phyloP scores from a whole-genome alignment of 2,329 filamentous ascomycete species.

The Colletotrichum musae region DNA sequence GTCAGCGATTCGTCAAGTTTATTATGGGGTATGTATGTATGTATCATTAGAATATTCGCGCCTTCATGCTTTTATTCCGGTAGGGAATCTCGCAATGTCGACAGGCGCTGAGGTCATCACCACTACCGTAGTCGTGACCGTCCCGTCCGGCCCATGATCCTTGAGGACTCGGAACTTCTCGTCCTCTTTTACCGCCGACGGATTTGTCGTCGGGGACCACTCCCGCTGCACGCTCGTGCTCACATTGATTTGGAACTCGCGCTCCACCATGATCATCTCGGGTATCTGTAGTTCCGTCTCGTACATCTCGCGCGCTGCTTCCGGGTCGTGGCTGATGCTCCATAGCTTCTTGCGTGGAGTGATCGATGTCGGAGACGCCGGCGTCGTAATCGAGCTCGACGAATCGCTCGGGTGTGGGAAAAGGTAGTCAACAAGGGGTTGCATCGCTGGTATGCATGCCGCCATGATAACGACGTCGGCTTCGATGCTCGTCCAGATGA shows the following conservation, averaged over 20 bases:
- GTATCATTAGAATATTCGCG: not conserved
- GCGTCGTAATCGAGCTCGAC: not conserved
- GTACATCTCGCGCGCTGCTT: constrained; percentile 1
- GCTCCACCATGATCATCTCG: constrained; percentile 33
- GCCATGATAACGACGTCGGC: constrained; percentile 53
- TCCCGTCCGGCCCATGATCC: constrained; percentile 20
- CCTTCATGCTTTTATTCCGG: no score
- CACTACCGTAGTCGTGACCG: constrained; percentile 29
- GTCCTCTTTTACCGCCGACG: not conserved
- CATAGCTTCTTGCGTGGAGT: constrained; percentile 3
- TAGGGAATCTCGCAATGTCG: constrained; percentile 22
- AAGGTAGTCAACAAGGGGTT: constrained; percentile 45
- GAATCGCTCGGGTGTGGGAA: constrained; percentile 21
- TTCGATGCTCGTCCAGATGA: constrained; percentile 46
- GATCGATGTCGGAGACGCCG: not conserved
- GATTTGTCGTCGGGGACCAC: not conserved
- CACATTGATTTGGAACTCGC: constrained; percentile 21
- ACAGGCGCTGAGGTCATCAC: constrained; percentile 25
- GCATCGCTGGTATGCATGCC: constrained; percentile 51
- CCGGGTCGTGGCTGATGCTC: constrained; percentile 1
- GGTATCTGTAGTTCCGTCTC: not conserved
- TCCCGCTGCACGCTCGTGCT: constrained; percentile 1
- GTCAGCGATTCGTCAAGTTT: no score
- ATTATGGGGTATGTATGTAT: not conserved
- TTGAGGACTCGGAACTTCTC: constrained; percentile 30